A percentile compares a stretch with the other conserved stretches of the same genome.
Evolutionary conservation across 139 green algal genomes (phyloP).

Genomic region (Micractinium sp.): DNA sequence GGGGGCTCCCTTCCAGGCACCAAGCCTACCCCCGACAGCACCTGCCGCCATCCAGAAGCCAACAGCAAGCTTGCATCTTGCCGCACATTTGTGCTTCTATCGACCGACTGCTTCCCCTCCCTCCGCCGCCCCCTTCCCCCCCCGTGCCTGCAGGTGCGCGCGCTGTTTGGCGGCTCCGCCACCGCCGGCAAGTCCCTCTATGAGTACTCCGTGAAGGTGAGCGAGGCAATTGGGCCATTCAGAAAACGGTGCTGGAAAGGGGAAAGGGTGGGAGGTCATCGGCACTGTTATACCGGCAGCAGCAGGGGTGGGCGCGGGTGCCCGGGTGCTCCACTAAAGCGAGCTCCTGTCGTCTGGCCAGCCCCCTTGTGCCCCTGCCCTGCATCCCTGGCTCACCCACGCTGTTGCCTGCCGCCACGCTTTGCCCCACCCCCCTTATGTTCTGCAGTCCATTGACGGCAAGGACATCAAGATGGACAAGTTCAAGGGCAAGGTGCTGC

Average conservation of each 20-base stretch:
- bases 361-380: not conserved
- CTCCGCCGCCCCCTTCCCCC: too few species aligned
- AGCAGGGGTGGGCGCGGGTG: not conserved
- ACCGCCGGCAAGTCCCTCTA: slow-evolving; percentile 42
- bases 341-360: too few species aligned
- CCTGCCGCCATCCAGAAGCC: too few species aligned
- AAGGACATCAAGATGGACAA: slow-evolving; percentile 49
- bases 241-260: too few species aligned
- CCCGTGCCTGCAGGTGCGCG: not conserved
- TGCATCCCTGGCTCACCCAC: not conserved
- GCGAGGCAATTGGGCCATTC: not conserved
- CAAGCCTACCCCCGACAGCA: too few species aligned
- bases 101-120: too few species aligned
- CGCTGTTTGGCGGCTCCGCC: slow-evolving; percentile 19
- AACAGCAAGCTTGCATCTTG: not conserved
- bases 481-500: slow-evolving; percentile 74
- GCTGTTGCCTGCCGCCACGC: not conserved
- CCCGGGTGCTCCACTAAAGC: not conserved
- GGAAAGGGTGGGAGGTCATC: not conserved
- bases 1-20: too few species aligned
- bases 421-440: not conserved
- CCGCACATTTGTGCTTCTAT: not conserved
- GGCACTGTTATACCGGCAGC: not conserved
- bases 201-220: slow-evolving; percentile 51
- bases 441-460: slow-evolving; percentile 54